These are phyloP conservation scores for Solanum tarapatanum DNA, from an alignment of 257 asterid genomes.

Conservation along the genomic window DNA sequence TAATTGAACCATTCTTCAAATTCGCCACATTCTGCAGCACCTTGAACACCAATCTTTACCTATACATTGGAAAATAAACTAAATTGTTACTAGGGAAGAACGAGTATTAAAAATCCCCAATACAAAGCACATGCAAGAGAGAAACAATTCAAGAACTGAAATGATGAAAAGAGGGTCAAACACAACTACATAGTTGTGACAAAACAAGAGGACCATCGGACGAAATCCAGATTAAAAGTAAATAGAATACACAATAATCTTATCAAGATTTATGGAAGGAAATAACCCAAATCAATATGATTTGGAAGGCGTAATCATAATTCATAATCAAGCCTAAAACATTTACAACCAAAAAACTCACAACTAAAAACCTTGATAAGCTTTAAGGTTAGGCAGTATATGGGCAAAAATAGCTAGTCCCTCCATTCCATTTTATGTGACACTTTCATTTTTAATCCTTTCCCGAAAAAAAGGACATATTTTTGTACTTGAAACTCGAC, in stretches of 20 bases:
- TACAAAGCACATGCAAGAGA: not conserved
- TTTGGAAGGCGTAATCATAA: not conserved
- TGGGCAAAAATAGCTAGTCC: not conserved
- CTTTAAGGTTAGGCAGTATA: not conserved
- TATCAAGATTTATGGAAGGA: not conserved
- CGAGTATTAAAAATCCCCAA: not conserved
- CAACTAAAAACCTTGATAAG: not conserved
- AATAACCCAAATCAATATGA: not conserved
- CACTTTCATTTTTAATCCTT: not conserved
- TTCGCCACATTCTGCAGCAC: conserved; percentile 83
- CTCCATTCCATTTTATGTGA: not conserved
- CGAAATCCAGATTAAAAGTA: not conserved
- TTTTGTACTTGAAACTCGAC: not conserved
- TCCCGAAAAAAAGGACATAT: not conserved
- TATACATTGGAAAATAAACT: conserved; percentile 8
- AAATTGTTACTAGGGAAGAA: not conserved
- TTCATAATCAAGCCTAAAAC: not conserved
- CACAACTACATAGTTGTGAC: not conserved
- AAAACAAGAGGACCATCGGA: not conserved
- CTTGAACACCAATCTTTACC: conserved; percentile 85
- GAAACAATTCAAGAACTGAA: not conserved
- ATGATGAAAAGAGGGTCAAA: not conserved
- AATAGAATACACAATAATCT: not conserved
- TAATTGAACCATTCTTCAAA: conserved; percentile 94
- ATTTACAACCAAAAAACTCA: not conserved